Base-by-base conservation (phyloP, 306 rosid genomes). In the Acacia crassicarpa region DNA sequence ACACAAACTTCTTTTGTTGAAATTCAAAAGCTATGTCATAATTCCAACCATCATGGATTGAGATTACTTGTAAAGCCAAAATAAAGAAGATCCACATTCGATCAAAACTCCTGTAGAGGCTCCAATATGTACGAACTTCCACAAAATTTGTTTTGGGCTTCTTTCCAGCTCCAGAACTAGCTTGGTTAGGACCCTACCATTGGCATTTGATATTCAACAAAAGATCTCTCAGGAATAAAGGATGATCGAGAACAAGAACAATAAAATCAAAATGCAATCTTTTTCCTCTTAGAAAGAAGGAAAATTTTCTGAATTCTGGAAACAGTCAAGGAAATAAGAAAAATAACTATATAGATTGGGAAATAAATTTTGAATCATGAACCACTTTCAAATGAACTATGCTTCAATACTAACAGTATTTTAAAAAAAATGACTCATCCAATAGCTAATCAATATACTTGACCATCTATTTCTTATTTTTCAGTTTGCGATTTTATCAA, bases 31-130 rank as follows among this genome's bases (percentile, higher is more conserved):
- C 67, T 22, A 40, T 13, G 72, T 33, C 51, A 62, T 44, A 77
- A 67, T 25, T 59, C 32, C 77, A 80, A 82, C 78, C 51, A 45
- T 20, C 77, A 82, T 80, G 80, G 46, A 51, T 75, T 72, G 76
- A 63, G 51, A 69, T 70, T 90, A 96, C 99, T 97, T 96, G 99
- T 83, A 92, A 89, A 75, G 99, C 98, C 91, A 96, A 70, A 87
- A 96, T 93, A 49, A 93, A 91, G 90, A 96, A 93, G 68, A 92
- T 89, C 99, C 99, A 96, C 99, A 96, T 96, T 83, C 98, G 88
- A 88, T 96, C 98, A 74, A 96, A 96, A 84, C 98, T 93, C 89
- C 99, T 90, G 76, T 93, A 96, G 35, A 96, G 91, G 85, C 92
- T 94, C 90, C 83, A 85, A 90, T 86, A 96, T 6, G 99, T 93